These are phyloP conservation scores for Amaranthus cruentus DNA, from an alignment of 148 eudicot species.

Conservation along the genomic window DNA sequence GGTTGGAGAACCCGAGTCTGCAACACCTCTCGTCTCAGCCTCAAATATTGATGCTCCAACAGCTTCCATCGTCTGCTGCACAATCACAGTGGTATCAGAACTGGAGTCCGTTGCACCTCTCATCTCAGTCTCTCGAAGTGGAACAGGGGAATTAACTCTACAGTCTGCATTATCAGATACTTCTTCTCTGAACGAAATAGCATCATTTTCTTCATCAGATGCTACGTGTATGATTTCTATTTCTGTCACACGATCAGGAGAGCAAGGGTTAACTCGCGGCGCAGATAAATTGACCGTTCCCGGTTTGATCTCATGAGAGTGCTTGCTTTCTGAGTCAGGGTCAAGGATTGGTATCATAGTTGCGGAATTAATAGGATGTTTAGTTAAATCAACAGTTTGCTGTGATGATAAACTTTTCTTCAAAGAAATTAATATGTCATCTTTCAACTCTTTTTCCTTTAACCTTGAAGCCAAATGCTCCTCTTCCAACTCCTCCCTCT, in stretches of 20 bases:
- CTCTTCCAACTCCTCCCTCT: conserved; percentile 17
- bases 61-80: background rate
- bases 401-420: background rate
- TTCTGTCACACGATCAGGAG: conserved; percentile 9
- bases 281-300: conserved; percentile 5
- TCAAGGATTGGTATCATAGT: background rate
- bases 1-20: too few relatives aligned
- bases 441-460: conserved; percentile 23
- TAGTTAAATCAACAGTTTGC: background rate
- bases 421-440: background rate
- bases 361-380: background rate
- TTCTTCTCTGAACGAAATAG: conserved; percentile 10
- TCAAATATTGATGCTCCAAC: background rate
- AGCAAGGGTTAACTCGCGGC: background rate
- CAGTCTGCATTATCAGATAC: background rate
- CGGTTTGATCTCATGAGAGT: conserved; percentile 1
- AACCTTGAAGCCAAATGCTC: conserved; percentile 19
- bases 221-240: conserved; percentile 6
- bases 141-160: background rate
- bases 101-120: background rate
- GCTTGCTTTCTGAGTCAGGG: conserved; percentile 6
- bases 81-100: background rate
- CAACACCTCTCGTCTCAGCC: too few relatives aligned
- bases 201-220: conserved; percentile 22
- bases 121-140: background rate